These are phyloP conservation scores for Clarireedia sp. DNA, from an alignment of 2,329 filamentous ascomycete genomes.

Conservation along the genomic window DNA sequence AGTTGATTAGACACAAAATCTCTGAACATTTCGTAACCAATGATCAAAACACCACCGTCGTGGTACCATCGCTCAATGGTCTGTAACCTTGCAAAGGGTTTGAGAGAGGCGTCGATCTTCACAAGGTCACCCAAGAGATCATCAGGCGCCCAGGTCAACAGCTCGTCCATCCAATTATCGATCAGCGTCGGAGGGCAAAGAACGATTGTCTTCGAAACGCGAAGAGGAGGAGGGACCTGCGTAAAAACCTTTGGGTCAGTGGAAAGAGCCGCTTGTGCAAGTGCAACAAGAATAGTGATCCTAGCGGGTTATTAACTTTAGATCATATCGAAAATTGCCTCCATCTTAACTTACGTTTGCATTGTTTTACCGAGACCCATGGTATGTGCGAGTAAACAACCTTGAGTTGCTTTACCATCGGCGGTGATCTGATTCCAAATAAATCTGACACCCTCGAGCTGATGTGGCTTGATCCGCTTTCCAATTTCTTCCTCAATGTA, in stretches of 20 bases:
- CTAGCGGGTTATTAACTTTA: conserved; percentile 27
- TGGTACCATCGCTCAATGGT: conserved; percentile 52
- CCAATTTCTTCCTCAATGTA: conserved; percentile 59
- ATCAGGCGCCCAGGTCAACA: conserved; percentile 58
- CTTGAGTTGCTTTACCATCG: conserved; percentile 49
- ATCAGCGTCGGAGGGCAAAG: conserved; percentile 69
- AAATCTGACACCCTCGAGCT: conserved; percentile 74
- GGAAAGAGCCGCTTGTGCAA: conserved; percentile 59
- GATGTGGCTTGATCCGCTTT: conserved; percentile 64
- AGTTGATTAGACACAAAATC: conserved; percentile 34
- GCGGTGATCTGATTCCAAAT: conserved; percentile 72
- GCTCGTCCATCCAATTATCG: conserved; percentile 77
- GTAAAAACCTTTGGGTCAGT: conserved; percentile 44
- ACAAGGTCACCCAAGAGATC: conserved; percentile 47
- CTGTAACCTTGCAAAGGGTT: conserved; percentile 33
- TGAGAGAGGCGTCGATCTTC: conserved; percentile 42
- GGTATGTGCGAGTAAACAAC: conserved; percentile 77
- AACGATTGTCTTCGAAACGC: conserved; percentile 57
- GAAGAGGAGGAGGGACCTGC: conserved; percentile 63
- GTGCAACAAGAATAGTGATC: conserved; percentile 71
- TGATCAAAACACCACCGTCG: conserved; percentile 63
- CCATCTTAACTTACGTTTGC: conserved; percentile 52
- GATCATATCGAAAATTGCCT: background rate
- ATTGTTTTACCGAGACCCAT: conserved; percentile 94
- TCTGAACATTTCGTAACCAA: conserved; percentile 67